Base-by-base conservation (phyloP, 176 grass and related monocot genomes). In the Olyra latifolia region DNA sequence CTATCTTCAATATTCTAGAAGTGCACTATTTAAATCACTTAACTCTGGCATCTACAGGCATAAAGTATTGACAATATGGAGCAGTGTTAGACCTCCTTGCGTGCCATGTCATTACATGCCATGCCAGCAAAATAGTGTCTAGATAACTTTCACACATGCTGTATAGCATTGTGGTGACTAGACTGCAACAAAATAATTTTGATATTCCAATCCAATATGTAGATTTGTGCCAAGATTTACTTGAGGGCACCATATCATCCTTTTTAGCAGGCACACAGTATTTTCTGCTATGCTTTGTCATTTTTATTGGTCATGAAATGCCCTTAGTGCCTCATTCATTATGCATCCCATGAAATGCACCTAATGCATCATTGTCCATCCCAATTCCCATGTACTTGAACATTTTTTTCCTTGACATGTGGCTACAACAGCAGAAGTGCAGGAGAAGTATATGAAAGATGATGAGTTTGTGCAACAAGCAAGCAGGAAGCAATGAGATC, bases 371-470 rank as follows among this genome's bases (percentile, higher is more conserved):
- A 52, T 56, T 10, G 23, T 57, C 57, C 29, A 70, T 20, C 16
- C 49, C 43, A 45, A 13, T n/a, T 45, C 15, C 50, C 30, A 62
- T 75, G 28, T n/a, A 28, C 67, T 74, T 86, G 32, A 24, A 23
- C 6, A 32, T 40, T 12, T 0, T 6, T 15, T 80, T 87, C 89
- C 83, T 94, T 98, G 80, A 98, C 83, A 47, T 19, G 32, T 71
- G 63, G 43, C 46, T 87, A 98, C 95, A 63, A 98, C 92, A 80
- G 90, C 88, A 75, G 95, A 82, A 13, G 90, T 98, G 77, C 95
- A 95, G 90, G 95, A 98, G 72, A 98, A 93, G 74, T 91, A 98
- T 66, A 93, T 98, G 89, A 94, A 95, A 81, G 95, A 98, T 70
- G 88, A 91, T 8, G 78, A 87, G 48, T 53, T 61, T 11, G 52